Percentiles rank a stretch among this genome's conserved stretches.
Conservation (phyloP, 2,329 filamentous ascomycete genomes). For the Penicillium sp. region DNA sequence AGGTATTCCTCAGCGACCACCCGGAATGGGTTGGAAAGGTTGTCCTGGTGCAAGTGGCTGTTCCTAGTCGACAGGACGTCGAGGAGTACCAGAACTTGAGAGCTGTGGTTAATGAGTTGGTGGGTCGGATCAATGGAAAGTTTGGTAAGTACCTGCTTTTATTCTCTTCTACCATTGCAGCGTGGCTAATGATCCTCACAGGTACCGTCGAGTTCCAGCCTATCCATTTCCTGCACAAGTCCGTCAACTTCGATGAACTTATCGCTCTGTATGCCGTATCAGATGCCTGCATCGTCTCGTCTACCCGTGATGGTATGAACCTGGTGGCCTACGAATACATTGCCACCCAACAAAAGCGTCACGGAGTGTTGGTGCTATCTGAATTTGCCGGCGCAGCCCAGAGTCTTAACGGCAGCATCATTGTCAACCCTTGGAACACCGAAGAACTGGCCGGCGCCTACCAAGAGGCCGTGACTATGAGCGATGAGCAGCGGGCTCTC, state of each 20-base stretch:
- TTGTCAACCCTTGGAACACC: constrained; percentile 98
- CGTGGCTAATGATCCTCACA: constrained; percentile 28
- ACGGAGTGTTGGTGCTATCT: constrained; percentile 90
- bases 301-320: constrained; percentile 98
- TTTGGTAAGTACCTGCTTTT: constrained; percentile 57
- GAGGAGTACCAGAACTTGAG: constrained; percentile 97
- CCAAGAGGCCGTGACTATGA: constrained; percentile 96
- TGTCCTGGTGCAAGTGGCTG: constrained; percentile 90
- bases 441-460: constrained; percentile 91
- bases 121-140: constrained; percentile 93
- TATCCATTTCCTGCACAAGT: constrained; percentile 97
- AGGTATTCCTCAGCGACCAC: constrained; percentile 94
- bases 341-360: constrained; percentile 81
- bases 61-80: constrained; percentile 90
- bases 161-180: background rate
- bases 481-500: constrained; percentile 74
- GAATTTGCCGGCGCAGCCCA: constrained; percentile 96
- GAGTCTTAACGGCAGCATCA: constrained; percentile 84
- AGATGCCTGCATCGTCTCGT: constrained; percentile 88
- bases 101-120: constrained; percentile 92
- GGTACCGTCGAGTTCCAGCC: constrained; percentile 97
- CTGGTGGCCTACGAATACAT: constrained; percentile 98
- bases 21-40: constrained; percentile 98
- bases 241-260: constrained; percentile 88
- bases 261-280: constrained; percentile 89